Conservation (phyloP, 495 filamentous ascomycete genomes). For the Trichoderma virens region DNA sequence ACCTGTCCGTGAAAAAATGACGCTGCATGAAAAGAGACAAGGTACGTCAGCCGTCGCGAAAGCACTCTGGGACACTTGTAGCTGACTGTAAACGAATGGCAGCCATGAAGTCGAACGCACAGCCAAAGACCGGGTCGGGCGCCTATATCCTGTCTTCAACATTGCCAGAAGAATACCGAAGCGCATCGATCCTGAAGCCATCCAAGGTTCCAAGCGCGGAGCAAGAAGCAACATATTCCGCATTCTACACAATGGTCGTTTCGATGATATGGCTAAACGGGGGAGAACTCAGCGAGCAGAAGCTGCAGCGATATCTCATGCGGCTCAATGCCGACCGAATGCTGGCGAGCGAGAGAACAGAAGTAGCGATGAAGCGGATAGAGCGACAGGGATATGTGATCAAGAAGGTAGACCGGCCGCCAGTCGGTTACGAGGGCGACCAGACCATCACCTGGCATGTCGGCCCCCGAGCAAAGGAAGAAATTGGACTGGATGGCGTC, state of each 20-base stretch:
- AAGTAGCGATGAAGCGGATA: constrained; percentile 65
- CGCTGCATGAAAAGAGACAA: constrained; percentile 63
- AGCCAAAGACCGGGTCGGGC: constrained; percentile 47
- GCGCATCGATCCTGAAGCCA: constrained; percentile 57
- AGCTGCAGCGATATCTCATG: constrained; percentile 62
- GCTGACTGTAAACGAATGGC: constrained; percentile 11
- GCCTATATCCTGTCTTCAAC: constrained; percentile 67
- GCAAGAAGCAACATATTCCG: constrained; percentile 71
- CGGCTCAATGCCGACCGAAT: constrained; percentile 70
- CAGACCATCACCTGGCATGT: constrained; percentile 70
- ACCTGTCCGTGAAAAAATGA: constrained; percentile 70
- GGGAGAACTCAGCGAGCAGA: constrained; percentile 63
- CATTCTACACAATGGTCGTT: constrained; percentile 70
- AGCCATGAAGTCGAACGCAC: constrained; percentile 17
- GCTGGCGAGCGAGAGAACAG: constrained; percentile 61
- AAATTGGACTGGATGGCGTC: constrained; percentile 68
- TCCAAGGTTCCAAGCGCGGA: constrained; percentile 52
- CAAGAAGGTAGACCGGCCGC: constrained; percentile 55
- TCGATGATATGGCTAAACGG: constrained; percentile 62
- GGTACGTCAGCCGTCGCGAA: constrained; percentile 13
- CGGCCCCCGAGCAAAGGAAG: constrained; percentile 77
- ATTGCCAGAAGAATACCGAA: constrained; percentile 58
- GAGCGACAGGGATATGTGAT: constrained; percentile 76
- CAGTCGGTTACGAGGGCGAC: constrained; percentile 46
- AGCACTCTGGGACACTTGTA: background rate